Evolutionary conservation across 352 stramenopile genomes (phyloP).

Genomic region (Pythium aphanidermatum): DNA sequence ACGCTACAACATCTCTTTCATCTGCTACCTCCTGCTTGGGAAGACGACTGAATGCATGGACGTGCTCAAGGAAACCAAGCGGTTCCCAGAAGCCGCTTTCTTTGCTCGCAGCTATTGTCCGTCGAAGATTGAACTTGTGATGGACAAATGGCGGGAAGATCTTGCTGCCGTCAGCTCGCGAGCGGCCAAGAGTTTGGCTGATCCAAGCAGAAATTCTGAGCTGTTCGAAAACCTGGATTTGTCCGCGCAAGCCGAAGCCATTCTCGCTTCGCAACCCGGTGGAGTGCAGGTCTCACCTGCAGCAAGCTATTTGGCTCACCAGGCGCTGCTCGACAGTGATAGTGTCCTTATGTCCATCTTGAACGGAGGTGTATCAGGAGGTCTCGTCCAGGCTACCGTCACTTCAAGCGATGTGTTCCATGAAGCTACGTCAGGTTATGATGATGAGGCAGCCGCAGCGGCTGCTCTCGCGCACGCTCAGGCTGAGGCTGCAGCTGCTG

Average conservation of each 20-base stretch:
- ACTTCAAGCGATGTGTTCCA: neutral
- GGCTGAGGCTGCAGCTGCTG: constrained; percentile 15
- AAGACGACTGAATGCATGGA: constrained; percentile 95
- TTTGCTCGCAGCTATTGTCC: constrained; percentile 98
- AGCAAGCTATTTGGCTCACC: constrained; percentile 71
- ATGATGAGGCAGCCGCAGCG: constrained; percentile 23
- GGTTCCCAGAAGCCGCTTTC: constrained; percentile 97
- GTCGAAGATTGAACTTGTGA: constrained; percentile 92
- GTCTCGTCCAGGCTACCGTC: neutral
- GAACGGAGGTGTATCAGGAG: constrained; percentile 15
- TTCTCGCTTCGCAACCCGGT: constrained; percentile 81
- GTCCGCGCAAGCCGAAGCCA: constrained; percentile 92
- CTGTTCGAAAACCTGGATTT: constrained; percentile 95
- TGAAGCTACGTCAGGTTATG: constrained; percentile 12
- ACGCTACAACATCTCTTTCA: constrained; percentile 95
- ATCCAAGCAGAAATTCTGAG: constrained; percentile 89
- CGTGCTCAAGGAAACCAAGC: constrained; percentile 92
- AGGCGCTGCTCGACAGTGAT: constrained; percentile 57
- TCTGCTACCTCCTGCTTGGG: constrained; percentile 93
- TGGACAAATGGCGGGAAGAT: constrained; percentile 96
- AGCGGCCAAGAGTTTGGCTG: constrained; percentile 92
- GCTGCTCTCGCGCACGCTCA: constrained; percentile 23
- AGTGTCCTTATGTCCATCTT: constrained; percentile 46
- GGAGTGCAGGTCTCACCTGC: constrained; percentile 45
- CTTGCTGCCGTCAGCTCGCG: constrained; percentile 79